Evolutionary conservation across 2,329 filamentous ascomycete genomes (phyloP).

Genomic region (Fusarium proliferatum): DNA sequence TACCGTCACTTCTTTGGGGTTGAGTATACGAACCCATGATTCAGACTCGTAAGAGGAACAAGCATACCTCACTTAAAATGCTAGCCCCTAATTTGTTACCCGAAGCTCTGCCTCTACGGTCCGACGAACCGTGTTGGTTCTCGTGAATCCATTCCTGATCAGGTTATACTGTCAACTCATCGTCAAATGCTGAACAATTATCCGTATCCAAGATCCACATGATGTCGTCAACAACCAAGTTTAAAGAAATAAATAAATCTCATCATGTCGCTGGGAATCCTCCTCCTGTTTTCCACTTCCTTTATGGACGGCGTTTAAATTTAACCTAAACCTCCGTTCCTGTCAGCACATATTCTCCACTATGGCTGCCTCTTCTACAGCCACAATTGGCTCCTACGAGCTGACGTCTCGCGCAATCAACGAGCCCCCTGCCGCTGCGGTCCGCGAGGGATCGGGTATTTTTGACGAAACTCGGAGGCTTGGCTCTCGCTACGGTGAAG

Average conservation of each 20-base stretch:
- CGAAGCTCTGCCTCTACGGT: slow-evolving; percentile 13
- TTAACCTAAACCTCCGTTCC: slow-evolving; percentile 3
- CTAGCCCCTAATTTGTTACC: neutral
- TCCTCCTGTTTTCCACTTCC: neutral
- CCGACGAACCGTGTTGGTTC: slow-evolving; percentile 1
- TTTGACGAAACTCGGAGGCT: slow-evolving; percentile 3
- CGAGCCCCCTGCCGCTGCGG: slow-evolving; percentile 4
- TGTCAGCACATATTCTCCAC: slow-evolving; percentile 23
- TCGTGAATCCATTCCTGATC: slow-evolving; percentile 9
- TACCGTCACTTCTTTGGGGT: neutral
- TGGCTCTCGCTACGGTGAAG: neutral
- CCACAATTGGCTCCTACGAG: slow-evolving; percentile 33
- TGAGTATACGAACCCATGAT: neutral
- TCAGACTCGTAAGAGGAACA: neutral
- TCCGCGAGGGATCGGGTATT: neutral
- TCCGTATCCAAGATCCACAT: neutral
- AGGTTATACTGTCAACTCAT: slow-evolving; percentile 16
- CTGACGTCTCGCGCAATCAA: slow-evolving; percentile 25
- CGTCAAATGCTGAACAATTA: neutral
- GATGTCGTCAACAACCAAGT: neutral
- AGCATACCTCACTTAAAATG: neutral
- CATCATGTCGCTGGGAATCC: neutral
- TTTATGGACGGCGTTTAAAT: neutral
- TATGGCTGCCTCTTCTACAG: slow-evolving; percentile 29
- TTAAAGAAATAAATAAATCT: neutral